Base-by-base conservation (phyloP, 208 protist genomes). In the Trypanosoma mega region DNA sequence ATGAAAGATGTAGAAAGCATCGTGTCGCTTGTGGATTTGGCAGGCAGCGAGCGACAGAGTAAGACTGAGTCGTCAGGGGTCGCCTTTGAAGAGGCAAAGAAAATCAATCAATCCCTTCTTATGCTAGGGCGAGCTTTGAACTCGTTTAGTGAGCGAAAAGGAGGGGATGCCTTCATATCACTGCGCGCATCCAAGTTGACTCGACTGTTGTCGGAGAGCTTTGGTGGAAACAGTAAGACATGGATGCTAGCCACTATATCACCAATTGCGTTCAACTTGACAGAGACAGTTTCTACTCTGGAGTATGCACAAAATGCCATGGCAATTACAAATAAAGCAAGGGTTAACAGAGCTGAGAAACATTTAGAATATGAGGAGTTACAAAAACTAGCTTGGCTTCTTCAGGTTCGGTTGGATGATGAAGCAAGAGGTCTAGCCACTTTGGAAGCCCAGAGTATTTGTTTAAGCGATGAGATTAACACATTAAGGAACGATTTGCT, bases 71-170 rank as follows among this genome's bases (percentile, higher is more conserved):
- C 87, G 12, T 76, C 49, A 43, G 90, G 90, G 23, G 60, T 83
- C 48, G 71, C 79, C 21, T 87, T 96, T 48, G 85, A 93, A 67
- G 87, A 96, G 72, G 85, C 85, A n/a, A 93, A 93, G 50, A 87
- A 93, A 74, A 96, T 96, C 62, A 94, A 94, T 70, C 76, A 84
- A 34, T 89, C 82, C 29, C 73, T 96, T 46, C 70, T 93, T 59
- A 87, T 90, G 72, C 78, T 96, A 29, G 90, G 90, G 23, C 84
- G 85, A 29, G 88, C 87, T 36, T 71, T 97, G 44, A 87, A 92
- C 68, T 90, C 82, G 33, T 87, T 93, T 68, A 78, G 81, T 64
- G 80, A 90, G 48, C 74, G 73, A 50, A 89, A 87, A 31, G 64
- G 76, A 45, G 44, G 59, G 29, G 80, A 84, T 58, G 67, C 54